These are phyloP conservation scores for Caryocar brasiliense DNA, from an alignment of 441 rosid species.

Conservation along the genomic window DNA sequence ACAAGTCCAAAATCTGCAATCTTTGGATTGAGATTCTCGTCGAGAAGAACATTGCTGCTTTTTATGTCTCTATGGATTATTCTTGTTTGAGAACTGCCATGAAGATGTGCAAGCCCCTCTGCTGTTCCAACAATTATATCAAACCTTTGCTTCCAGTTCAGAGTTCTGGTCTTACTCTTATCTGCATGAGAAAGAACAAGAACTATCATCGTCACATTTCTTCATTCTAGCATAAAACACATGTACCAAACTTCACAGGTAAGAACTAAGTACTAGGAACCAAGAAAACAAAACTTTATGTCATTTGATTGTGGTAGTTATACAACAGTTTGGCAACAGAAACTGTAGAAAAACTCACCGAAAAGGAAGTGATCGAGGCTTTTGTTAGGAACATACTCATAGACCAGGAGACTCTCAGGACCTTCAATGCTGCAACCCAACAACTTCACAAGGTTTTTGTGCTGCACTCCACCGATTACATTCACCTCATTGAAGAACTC, in stretches of 20 bases:
- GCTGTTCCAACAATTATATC: slow-evolving; percentile 59
- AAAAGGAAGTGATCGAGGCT: slow-evolving; percentile 67
- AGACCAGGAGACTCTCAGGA: slow-evolving; percentile 81
- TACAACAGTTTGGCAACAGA: no score
- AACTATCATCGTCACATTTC: neutral
- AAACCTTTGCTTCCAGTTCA: slow-evolving; percentile 56
- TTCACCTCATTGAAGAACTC: slow-evolving; percentile 80
- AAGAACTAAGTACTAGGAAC: no score
- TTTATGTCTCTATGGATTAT: slow-evolving; percentile 81
- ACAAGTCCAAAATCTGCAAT: slow-evolving; percentile 83
- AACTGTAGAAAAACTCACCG: slow-evolving; percentile 37
- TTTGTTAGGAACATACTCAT: slow-evolving; percentile 59
- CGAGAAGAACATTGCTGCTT: slow-evolving; percentile 68
- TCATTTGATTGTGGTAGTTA: no score
- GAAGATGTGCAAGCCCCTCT: slow-evolving; percentile 69
- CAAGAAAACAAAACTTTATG: no score
- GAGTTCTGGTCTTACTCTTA: slow-evolving; percentile 20
- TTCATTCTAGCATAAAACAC: neutral
- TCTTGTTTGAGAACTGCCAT: slow-evolving; percentile 44
- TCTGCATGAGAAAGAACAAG: slow-evolving; percentile 26
- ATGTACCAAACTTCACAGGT: no score
- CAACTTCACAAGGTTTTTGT: slow-evolving; percentile 67
- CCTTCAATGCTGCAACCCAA: slow-evolving; percentile 89
- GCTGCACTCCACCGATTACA: slow-evolving; percentile 57
- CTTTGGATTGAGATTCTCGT: slow-evolving; percentile 50